phyloP scores from a whole-genome alignment of 2,329 filamentous ascomycete genomes.

The Sclerotinia glacialis region DNA sequence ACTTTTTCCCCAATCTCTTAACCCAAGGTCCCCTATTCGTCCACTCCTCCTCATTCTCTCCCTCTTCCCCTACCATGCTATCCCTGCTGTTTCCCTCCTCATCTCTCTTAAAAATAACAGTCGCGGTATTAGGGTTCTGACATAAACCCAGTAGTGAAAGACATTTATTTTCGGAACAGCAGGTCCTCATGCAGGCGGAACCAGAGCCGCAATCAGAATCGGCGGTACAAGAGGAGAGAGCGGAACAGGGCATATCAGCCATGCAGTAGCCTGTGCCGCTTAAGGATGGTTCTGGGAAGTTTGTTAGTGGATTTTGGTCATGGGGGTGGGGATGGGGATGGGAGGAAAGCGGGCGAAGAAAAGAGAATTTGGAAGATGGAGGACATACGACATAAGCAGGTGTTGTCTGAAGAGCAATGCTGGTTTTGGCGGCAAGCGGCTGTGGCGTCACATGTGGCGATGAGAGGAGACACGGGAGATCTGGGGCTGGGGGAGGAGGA shows the following conservation, averaged over 20 bases:
- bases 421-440: background rate
- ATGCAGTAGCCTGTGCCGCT: slow-evolving; percentile 17
- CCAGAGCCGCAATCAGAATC: slow-evolving; percentile 2
- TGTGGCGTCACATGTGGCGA: background rate
- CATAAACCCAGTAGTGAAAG: background rate
- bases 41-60: background rate
- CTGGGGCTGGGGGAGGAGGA: background rate
- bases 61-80: background rate
- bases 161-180: slow-evolving; percentile 16
- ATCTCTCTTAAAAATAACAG: background rate
- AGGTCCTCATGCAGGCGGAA: slow-evolving; percentile 15
- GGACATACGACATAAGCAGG: slow-evolving; percentile 10
- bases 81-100: background rate
- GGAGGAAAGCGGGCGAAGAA: background rate
- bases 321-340: background rate
- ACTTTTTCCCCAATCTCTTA: background rate
- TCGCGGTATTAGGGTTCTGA: background rate
- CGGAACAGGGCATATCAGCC: slow-evolving; percentile 3
- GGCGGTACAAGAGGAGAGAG: slow-evolving; percentile 8
- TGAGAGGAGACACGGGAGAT: background rate
- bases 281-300: slow-evolving; percentile 1
- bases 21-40: slow-evolving; percentile 8
- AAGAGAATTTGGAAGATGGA: too few species aligned
- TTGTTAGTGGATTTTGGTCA: background rate
- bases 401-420: slow-evolving; percentile 4